Evolutionary conservation across 495 filamentous ascomycete genomes (phyloP).

Genomic region (Lichenothelia convexa): DNA sequence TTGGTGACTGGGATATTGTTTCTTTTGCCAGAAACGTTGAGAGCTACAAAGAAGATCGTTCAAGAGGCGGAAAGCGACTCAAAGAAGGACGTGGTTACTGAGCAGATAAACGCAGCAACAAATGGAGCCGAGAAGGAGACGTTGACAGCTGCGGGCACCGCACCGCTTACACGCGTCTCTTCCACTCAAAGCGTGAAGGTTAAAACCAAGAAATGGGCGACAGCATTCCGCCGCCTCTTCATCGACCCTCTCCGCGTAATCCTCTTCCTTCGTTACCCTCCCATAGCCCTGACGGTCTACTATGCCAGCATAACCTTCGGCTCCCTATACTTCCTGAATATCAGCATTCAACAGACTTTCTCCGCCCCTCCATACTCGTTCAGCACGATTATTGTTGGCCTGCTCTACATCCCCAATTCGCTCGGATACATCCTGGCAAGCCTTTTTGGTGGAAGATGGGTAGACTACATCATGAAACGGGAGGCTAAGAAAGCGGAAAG

Average conservation of each 20-base stretch:
- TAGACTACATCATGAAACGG: constrained; percentile 74
- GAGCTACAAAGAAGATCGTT: constrained; percentile 3
- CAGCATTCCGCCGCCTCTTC: constrained; percentile 43
- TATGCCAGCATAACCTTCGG: constrained; percentile 70
- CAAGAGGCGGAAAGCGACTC: constrained; percentile 8
- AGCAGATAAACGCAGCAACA: too few relatives aligned
- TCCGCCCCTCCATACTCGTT: constrained; percentile 56
- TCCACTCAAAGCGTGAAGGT: constrained; percentile 42
- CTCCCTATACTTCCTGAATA: constrained; percentile 71
- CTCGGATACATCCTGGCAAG: constrained; percentile 62
- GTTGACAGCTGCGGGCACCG: constrained; percentile 6
- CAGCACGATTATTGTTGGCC: constrained; percentile 50
- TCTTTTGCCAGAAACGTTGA: constrained; percentile 22
- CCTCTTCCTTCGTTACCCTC: constrained; percentile 59
- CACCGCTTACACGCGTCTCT: constrained; percentile 35
- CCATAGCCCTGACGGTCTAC: constrained; percentile 64
- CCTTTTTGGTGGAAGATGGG: constrained; percentile 65
- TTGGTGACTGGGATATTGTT: constrained; percentile 29
- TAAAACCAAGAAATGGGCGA: constrained; percentile 33
- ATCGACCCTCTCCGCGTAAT: constrained; percentile 68
- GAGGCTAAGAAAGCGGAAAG: constrained; percentile 55
- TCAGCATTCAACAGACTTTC: constrained; percentile 65
- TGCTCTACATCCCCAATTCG: constrained; percentile 67
- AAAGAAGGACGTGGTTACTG: neutral
- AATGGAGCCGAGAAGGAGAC: constrained; percentile 26